Percentiles rank a stretch among this genome's conserved stretches.
phyloP scores from a whole-genome alignment of 2,329 filamentous ascomycete genomes.

The Colletotrichum salicis region DNA sequence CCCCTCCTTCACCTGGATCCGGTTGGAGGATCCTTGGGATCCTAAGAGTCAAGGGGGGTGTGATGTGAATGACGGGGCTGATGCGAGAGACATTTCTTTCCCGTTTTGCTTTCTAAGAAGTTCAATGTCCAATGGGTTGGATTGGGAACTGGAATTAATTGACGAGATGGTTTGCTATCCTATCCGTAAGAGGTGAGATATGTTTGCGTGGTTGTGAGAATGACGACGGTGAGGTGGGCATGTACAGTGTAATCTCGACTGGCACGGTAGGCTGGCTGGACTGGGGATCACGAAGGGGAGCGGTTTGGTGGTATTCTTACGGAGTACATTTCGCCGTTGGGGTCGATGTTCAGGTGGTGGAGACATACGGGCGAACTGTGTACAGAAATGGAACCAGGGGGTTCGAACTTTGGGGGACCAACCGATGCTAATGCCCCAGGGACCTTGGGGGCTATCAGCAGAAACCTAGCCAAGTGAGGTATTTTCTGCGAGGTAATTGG shows the following conservation, averaged over 20 bases:
- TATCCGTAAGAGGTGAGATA: too few relatives aligned
- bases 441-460: too few relatives aligned
- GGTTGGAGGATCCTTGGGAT: not conserved
- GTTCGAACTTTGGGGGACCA: not conserved
- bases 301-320: not conserved
- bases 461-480: not conserved
- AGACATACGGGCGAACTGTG: too few relatives aligned
- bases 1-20: too few relatives aligned
- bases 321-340: not conserved
- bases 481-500: conserved; percentile 14
- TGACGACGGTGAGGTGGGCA: not conserved
- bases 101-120: too few relatives aligned
- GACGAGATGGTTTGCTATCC: too few relatives aligned
- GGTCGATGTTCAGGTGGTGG: not conserved
- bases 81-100: conserved; percentile 3
- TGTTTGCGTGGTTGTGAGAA: too few relatives aligned
- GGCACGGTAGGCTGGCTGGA: not conserved
- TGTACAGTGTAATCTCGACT: not conserved
- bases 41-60: too few relatives aligned
- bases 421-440: not conserved
- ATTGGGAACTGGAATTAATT: too few relatives aligned
- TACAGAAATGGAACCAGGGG: not conserved
- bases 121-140: too few relatives aligned
- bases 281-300: not conserved
- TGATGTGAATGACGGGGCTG: conserved; percentile 4